A percentile compares a stretch with the other conserved stretches of the same genome.
Evolutionary conservation across 2,329 filamentous ascomycete genomes (phyloP).

Genomic region (Coniochaeta hoffmannii): DNA sequence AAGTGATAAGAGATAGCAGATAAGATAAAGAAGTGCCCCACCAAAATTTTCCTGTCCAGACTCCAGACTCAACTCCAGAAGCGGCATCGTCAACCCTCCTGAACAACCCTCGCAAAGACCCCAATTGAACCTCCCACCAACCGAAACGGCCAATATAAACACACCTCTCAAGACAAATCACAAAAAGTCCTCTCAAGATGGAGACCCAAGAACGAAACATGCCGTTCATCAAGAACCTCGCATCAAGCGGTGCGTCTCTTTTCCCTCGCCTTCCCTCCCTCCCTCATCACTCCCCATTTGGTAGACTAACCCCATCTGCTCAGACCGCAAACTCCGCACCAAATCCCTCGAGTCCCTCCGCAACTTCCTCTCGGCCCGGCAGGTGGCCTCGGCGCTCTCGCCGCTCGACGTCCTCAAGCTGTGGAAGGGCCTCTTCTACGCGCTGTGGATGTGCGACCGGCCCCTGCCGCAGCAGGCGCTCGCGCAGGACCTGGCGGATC

Average conservation of each 20-base stretch:
- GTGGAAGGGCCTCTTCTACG: constrained; percentile 93
- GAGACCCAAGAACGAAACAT: constrained; percentile 39
- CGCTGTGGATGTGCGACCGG: constrained; percentile 89
- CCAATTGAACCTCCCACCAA: background rate
- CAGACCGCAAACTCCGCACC: constrained; percentile 73
- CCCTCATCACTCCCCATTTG: constrained; percentile 3
- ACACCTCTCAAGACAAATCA: background rate
- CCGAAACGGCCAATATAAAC: background rate
- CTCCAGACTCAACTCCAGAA: background rate
- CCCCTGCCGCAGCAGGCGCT: constrained; percentile 81
- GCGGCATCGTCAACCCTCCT: background rate
- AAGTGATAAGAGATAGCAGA: background rate
- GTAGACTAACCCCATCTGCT: background rate
- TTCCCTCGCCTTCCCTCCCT: background rate
- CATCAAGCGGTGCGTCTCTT: constrained; percentile 65
- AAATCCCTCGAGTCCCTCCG: constrained; percentile 70
- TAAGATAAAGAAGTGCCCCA: background rate
- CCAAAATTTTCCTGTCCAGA: background rate
- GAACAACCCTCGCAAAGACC: background rate
- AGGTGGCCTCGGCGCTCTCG: constrained; percentile 44
- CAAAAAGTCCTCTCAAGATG: constrained; percentile 19
- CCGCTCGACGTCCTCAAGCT: constrained; percentile 74
- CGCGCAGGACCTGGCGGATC: constrained; percentile 65
- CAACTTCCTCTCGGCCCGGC: constrained; percentile 62
- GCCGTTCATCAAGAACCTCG: constrained; percentile 77